Percentiles rank a stretch among this genome's conserved stretches.
These are phyloP conservation scores for Aspergillus fijiensis DNA, from an alignment of 2,329 filamentous ascomycete genomes.

Conservation along the genomic window DNA sequence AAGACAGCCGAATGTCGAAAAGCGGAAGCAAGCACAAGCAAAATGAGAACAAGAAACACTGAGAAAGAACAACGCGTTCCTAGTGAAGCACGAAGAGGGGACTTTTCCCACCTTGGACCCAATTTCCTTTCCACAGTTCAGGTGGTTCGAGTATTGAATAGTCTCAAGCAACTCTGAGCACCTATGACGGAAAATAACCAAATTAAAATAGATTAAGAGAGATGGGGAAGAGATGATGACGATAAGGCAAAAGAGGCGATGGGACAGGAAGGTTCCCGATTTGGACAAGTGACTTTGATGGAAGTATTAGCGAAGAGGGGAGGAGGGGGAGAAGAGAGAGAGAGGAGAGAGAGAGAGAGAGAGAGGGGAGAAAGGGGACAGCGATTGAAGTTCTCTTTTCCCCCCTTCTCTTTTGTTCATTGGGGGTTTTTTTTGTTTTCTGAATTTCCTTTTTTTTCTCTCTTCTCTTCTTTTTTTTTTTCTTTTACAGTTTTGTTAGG, in stretches of 20 bases:
- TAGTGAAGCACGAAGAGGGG: slow-evolving; percentile 2
- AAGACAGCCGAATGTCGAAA: neutral
- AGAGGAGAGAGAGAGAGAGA: neutral
- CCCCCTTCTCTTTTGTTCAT: neutral
- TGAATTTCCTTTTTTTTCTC: neutral
- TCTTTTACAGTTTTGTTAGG: slow-evolving; percentile 8
- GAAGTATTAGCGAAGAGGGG: neutral
- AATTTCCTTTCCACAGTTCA: neutral
- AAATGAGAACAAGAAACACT: neutral
- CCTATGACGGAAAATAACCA: neutral
- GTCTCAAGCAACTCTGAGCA: neutral
- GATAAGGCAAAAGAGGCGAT: slow-evolving; percentile 2
- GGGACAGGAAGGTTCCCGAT: slow-evolving; percentile 5
- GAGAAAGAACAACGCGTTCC: neutral
- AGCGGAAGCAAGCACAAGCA: neutral
- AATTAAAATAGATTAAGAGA: slow-evolving; percentile 9
- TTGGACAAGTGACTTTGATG: slow-evolving; percentile 6
- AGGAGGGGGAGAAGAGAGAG: neutral
- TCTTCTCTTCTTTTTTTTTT: slow-evolving; percentile 2
- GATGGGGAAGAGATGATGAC: neutral
- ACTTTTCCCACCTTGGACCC: slow-evolving; percentile 8
- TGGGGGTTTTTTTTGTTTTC: neutral
- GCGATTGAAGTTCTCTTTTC: neutral
- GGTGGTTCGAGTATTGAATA: slow-evolving; percentile 1
- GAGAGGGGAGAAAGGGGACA: neutral